Evolutionary conservation across 768 basidiomycete genomes (phyloP).

Genomic region (Mycena galericulata): DNA sequence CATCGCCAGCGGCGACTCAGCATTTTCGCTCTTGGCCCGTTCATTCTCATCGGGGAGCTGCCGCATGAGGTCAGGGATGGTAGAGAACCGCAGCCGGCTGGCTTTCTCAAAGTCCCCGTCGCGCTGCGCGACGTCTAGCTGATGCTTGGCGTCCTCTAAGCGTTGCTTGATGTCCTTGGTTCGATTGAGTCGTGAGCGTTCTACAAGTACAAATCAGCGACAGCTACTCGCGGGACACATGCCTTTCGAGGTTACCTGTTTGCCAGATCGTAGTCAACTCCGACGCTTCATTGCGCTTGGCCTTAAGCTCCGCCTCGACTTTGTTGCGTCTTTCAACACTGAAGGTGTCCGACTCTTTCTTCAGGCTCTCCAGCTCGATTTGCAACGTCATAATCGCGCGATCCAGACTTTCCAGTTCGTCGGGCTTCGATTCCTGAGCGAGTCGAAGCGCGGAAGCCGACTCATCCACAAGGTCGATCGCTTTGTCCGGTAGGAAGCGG

Average conservation of each 20-base stretch:
- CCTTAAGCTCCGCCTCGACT: conserved; percentile 72
- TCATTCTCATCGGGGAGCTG: conserved; percentile 69
- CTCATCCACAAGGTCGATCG: conserved; percentile 94
- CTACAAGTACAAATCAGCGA: conserved; percentile 46
- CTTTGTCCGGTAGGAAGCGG: conserved; percentile 91
- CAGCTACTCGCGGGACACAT: background rate
- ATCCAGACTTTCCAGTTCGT: conserved; percentile 84
- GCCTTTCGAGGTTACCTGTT: conserved; percentile 46
- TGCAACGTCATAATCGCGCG: conserved; percentile 88
- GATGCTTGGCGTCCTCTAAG: conserved; percentile 86
- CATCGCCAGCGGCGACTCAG: conserved; percentile 67
- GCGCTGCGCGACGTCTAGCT: conserved; percentile 89
- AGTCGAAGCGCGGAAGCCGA: conserved; percentile 89
- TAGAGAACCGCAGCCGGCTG: conserved; percentile 84
- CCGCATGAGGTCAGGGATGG: conserved; percentile 83
- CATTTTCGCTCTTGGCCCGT: conserved; percentile 50
- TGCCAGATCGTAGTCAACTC: conserved; percentile 78
- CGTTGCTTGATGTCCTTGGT: conserved; percentile 80
- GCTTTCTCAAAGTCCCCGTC: conserved; percentile 90
- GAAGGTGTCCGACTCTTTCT: conserved; percentile 89
- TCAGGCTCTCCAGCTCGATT: conserved; percentile 90
- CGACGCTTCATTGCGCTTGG: conserved; percentile 73
- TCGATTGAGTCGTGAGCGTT: conserved; percentile 74
- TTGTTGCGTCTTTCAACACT: conserved; percentile 77
- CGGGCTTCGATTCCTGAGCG: conserved; percentile 90